Percentiles rank a stretch among this genome's conserved stretches.
Evolutionary conservation across 2,329 filamentous ascomycete species (phyloP).

Genomic region (Penicillium polonicum): DNA sequence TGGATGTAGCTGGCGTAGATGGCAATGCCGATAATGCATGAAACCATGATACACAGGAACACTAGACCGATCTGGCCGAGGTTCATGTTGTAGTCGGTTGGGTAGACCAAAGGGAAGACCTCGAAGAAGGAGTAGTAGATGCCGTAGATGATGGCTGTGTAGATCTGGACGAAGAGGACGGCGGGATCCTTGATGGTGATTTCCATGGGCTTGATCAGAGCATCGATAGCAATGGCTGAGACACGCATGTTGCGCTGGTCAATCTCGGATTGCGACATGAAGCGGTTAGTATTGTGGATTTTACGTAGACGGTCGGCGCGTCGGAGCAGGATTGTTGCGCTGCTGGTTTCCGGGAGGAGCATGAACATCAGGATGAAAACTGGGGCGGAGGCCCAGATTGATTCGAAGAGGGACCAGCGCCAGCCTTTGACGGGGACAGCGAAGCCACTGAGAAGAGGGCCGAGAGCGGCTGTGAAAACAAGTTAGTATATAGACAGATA

Average conservation of each 20-base stretch:
- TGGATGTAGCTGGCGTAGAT: slow-evolving; percentile 54
- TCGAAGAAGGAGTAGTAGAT: slow-evolving; percentile 61
- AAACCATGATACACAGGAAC: slow-evolving; percentile 61
- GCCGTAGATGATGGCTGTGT: slow-evolving; percentile 59
- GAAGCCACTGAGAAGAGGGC: slow-evolving; percentile 63
- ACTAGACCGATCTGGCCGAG: slow-evolving; percentile 59
- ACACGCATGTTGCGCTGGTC: slow-evolving; percentile 46
- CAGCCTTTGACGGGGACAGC: slow-evolving; percentile 53
- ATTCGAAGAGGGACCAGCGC: slow-evolving; percentile 60
- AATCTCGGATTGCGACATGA: slow-evolving; percentile 64
- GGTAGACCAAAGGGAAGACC: slow-evolving; percentile 64
- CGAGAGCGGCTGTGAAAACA: slow-evolving; percentile 50
- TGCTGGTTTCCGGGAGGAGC: slow-evolving; percentile 64
- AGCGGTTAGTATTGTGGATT: slow-evolving; percentile 55
- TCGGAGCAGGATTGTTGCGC: slow-evolving; percentile 60
- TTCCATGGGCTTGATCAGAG: slow-evolving; percentile 51
- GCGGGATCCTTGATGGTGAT: slow-evolving; percentile 64
- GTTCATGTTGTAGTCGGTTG: slow-evolving; percentile 59
- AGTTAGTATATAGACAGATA: slow-evolving; percentile 3
- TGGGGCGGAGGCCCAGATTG: slow-evolving; percentile 61
- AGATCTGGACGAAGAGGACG: slow-evolving; percentile 62
- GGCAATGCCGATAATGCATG: slow-evolving; percentile 53
- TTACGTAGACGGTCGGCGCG: slow-evolving; percentile 62
- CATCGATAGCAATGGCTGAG: slow-evolving; percentile 19
- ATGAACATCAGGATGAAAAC: slow-evolving; percentile 61